These are phyloP conservation scores for Pelargonium citronellum DNA, from an alignment of 441 rosid genomes.

Conservation along the genomic window DNA sequence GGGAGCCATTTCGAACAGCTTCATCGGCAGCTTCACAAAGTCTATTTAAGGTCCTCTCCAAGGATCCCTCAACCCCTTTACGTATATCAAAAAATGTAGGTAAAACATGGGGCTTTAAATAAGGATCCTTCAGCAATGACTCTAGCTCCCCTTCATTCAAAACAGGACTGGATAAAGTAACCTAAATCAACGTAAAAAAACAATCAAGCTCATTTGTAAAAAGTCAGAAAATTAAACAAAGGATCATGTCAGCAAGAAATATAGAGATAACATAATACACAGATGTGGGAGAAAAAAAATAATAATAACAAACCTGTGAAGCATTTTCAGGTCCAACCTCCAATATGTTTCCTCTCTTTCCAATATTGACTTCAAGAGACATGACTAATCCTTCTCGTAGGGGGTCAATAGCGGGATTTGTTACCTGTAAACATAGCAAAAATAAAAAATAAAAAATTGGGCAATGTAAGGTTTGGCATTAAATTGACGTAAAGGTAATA, in stretches of 20 bases:
- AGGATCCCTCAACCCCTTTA: conserved; percentile 85
- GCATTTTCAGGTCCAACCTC: conserved; percentile 97
- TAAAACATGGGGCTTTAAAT: conserved; percentile 60
- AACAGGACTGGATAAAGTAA: conserved; percentile 77
- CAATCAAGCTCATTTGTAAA: not conserved
- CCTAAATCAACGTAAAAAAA: conserved; percentile 39
- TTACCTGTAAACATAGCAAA: conserved; percentile 48
- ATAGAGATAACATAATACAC: not conserved
- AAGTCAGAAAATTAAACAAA: not conserved
- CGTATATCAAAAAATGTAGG: conserved; percentile 81
- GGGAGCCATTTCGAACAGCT: conserved; percentile 94
- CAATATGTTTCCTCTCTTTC: conserved; percentile 88
- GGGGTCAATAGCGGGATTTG: conserved; percentile 99
- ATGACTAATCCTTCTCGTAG: conserved; percentile 96
- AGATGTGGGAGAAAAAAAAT: conserved; percentile 7
- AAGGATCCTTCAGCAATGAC: conserved; percentile 63
- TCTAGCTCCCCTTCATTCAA: conserved; percentile 89
- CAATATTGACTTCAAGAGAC: conserved; percentile 96
- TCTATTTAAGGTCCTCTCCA: conserved; percentile 54
- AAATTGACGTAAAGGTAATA: conserved; percentile 1
- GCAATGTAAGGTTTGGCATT: conserved; percentile 3
- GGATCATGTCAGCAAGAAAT: conserved; percentile 15
- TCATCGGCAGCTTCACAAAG: conserved; percentile 99
- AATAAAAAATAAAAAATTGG: not conserved
- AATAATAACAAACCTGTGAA: conserved; percentile 55